phyloP scores from a whole-genome alignment of 352 stramenopile genomes.

The Phytophthora pistaciae region DNA sequence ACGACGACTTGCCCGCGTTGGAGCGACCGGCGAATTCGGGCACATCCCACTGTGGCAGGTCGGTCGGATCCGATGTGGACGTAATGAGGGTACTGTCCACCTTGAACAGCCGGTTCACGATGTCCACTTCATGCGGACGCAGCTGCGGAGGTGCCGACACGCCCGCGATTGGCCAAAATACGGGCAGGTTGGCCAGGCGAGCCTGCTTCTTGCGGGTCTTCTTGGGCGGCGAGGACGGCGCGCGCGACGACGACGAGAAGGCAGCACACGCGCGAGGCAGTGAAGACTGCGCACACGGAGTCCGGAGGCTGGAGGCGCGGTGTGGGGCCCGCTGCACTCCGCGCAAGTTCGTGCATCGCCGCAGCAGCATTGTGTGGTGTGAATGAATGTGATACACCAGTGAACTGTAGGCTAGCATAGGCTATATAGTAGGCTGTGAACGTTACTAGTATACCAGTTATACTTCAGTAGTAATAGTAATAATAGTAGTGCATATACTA shows the following conservation, averaged over 20 bases:
- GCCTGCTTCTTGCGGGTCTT: conserved; percentile 67
- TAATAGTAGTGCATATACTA: neutral
- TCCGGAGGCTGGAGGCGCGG: no score
- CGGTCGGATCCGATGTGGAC: conserved; percentile 56
- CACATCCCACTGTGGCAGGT: conserved; percentile 75
- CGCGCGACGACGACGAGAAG: conserved; percentile 12
- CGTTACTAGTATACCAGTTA: neutral
- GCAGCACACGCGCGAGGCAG: neutral
- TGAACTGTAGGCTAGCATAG: neutral
- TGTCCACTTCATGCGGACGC: conserved; percentile 69
- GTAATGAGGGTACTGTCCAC: conserved; percentile 71
- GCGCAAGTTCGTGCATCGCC: neutral
- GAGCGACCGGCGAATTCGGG: conserved; percentile 89
- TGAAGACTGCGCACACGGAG: neutral
- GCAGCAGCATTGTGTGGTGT: conserved; percentile 8
- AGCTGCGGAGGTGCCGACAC: conserved; percentile 61
- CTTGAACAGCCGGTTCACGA: conserved; percentile 70
- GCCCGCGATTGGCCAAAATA: conserved; percentile 67
- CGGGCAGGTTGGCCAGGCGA: conserved; percentile 51
- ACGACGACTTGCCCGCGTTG: conserved; percentile 91
- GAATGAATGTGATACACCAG: neutral
- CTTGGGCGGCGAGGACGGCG: conserved; percentile 3
- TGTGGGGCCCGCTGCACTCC: neutral
- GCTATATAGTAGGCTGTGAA: neutral
- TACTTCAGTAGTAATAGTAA: no score